These are phyloP conservation scores for Passiflora organensis DNA, from an alignment of 345 rosid species.

Conservation along the genomic window DNA sequence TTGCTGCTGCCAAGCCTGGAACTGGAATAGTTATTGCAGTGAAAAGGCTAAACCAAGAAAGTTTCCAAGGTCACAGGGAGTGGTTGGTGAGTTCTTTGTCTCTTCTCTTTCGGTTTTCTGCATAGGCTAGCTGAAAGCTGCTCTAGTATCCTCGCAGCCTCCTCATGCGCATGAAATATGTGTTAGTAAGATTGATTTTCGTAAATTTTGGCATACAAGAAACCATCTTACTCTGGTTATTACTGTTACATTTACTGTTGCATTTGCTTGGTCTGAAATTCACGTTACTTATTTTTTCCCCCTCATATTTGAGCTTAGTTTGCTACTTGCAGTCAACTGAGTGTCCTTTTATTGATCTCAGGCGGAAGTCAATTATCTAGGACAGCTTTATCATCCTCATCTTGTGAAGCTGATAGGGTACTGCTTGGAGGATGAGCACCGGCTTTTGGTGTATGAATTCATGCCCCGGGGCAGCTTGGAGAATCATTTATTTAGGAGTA, in stretches of 20 bases:
- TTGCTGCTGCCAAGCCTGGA: conserved; percentile 69
- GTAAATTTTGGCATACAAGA: too few species aligned
- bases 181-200: too few species aligned
- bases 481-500: conserved; percentile 79
- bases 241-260: background rate
- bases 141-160: background rate
- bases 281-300: background rate
- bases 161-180: too few species aligned
- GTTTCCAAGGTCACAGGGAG: conserved; percentile 94
- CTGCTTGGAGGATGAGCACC: conserved; percentile 90
- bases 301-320: background rate
- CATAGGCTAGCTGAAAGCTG: background rate
- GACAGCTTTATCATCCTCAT: conserved; percentile 77
- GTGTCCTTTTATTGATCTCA: conserved; percentile 16
- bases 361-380: conserved; percentile 89
- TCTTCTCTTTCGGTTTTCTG: background rate
- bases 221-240: background rate
- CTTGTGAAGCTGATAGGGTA: conserved; percentile 82
- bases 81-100: conserved; percentile 72
- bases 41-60: conserved; percentile 82
- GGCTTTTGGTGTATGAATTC: conserved; percentile 89
- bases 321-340: conserved; percentile 1
- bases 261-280: background rate
- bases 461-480: conserved; percentile 96
- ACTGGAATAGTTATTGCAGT: conserved; percentile 82